Conservation (phyloP, 345 rosid genomes). For the Populus alba region DNA sequence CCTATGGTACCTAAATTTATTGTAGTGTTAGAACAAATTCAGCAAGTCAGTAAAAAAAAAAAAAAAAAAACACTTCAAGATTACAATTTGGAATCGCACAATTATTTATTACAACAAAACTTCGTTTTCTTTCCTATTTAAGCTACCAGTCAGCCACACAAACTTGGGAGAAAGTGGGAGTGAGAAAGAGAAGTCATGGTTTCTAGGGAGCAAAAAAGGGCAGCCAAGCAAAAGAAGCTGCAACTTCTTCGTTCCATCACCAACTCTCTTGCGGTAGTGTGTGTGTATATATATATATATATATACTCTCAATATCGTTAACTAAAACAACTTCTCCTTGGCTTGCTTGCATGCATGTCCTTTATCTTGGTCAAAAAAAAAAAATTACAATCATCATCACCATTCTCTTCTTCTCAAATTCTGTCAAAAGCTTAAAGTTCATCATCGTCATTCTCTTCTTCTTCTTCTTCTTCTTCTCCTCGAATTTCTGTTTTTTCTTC, state of each 20-base stretch:
- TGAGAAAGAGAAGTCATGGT: neutral
- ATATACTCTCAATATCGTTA: neutral
- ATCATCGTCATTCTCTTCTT: neutral
- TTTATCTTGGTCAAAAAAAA: neutral
- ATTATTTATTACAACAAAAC: neutral
- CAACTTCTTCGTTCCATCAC: conserved; percentile 48
- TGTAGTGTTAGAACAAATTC: no score
- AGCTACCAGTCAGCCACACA: neutral
- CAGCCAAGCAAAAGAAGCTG: conserved; percentile 34
- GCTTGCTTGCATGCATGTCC: neutral
- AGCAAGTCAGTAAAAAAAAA: neutral
- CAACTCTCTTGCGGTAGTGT: conserved; percentile 47
- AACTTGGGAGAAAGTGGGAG: neutral
- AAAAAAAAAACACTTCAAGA: neutral
- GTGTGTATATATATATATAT: neutral
- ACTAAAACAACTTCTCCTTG: neutral
- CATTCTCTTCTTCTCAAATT: neutral
- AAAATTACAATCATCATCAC: no score
- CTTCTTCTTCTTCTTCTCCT: neutral
- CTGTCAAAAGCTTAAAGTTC: neutral
- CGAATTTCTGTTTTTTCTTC: neutral
- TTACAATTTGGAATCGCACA: neutral
- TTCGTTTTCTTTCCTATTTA: neutral
- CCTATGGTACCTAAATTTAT: no score
- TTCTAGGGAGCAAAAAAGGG: conserved; percentile 54